phyloP scores from a whole-genome alignment of 2,329 filamentous ascomycete genomes.

The Curvularia hawaiiensis region DNA sequence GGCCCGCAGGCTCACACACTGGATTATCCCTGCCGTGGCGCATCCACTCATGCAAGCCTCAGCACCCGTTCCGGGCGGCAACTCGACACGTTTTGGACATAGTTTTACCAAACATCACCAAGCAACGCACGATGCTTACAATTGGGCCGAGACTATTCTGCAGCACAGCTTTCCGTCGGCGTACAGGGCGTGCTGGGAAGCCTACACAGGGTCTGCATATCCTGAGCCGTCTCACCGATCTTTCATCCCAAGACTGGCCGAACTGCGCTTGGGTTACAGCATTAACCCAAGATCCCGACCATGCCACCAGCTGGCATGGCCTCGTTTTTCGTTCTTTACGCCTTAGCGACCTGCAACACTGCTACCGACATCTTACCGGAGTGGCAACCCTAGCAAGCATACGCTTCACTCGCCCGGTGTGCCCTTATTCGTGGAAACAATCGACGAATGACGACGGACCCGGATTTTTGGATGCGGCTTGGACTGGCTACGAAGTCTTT shows the following conservation, averaged over 20 bases:
- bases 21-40: conserved; percentile 40
- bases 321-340: conserved; percentile 32
- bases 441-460: conserved; percentile 9
- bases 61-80: conserved; percentile 46
- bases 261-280: conserved; percentile 31
- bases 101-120: conserved; percentile 20
- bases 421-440: conserved; percentile 11
- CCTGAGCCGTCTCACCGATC: conserved; percentile 31
- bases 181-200: conserved; percentile 1
- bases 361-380: conserved; percentile 20
- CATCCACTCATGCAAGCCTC: conserved; percentile 41
- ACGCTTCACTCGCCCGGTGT: conserved; percentile 1
- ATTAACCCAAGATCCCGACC: conserved; percentile 30
- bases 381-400: conserved; percentile 10
- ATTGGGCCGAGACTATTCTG: conserved; percentile 16
- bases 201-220: conserved; percentile 15
- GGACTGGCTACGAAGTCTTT: conserved; percentile 5
- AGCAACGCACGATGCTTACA: conserved; percentile 21
- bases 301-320: conserved; percentile 30
- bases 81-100: conserved; percentile 42
- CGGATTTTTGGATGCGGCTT: conserved; percentile 6
- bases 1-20: conserved; percentile 44
- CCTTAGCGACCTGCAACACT: conserved; percentile 30
- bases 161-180: conserved; percentile 8
- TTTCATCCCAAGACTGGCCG: conserved; percentile 46